phyloP scores from a whole-genome alignment of 352 stramenopile species.

The Globisporangium polare region DNA sequence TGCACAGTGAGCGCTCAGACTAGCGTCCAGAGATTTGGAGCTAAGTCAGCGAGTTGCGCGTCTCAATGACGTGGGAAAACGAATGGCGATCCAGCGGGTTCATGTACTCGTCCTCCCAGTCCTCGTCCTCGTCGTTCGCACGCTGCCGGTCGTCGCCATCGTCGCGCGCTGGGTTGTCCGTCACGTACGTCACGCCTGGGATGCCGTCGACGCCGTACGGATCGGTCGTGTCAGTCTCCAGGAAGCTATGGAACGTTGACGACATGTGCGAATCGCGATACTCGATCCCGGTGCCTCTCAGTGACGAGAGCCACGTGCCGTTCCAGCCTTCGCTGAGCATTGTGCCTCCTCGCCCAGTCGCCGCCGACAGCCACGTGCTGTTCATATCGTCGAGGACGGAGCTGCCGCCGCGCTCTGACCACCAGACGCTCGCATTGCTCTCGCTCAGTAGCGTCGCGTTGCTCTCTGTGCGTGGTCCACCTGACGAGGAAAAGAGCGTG shows the following conservation, averaged over 20 bases:
- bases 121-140: slow-evolving; percentile 6
- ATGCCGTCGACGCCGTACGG: slow-evolving; percentile 12
- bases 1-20: neutral
- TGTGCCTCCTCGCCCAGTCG: slow-evolving; percentile 22
- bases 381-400: slow-evolving; percentile 38
- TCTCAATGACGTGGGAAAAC: slow-evolving; percentile 28
- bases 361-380: slow-evolving; percentile 37
- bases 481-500: slow-evolving; percentile 23
- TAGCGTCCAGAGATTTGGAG: neutral
- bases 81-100: slow-evolving; percentile 28
- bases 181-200: slow-evolving; percentile 9
- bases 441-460: slow-evolving; percentile 32
- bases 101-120: slow-evolving; percentile 18
- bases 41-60: slow-evolving; percentile 24
- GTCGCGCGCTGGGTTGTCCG: neutral
- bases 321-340: slow-evolving; percentile 33
- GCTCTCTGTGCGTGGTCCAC: slow-evolving; percentile 28
- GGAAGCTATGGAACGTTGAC: slow-evolving; percentile 27
- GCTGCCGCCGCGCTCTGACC: slow-evolving; percentile 34
- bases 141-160: slow-evolving; percentile 8
- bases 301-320: slow-evolving; percentile 29
- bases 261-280: slow-evolving; percentile 28
- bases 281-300: slow-evolving; percentile 25
- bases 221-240: slow-evolving; percentile 25
- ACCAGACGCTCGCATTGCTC: slow-evolving; percentile 34